Evolutionary conservation across 495 filamentous ascomycete species (phyloP).

Genomic region (Echria macrotheca): DNA sequence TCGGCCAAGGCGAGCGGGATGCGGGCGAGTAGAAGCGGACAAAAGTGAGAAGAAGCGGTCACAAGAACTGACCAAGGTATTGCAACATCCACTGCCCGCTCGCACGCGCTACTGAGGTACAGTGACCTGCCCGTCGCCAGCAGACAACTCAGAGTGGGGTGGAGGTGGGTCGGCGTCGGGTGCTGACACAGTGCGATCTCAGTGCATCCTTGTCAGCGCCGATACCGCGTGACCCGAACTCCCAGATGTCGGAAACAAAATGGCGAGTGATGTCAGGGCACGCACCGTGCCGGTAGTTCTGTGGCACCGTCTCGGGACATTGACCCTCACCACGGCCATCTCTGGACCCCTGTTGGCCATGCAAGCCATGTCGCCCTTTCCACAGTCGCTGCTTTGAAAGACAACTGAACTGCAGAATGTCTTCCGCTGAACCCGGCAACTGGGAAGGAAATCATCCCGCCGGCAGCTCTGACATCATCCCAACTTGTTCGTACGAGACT

Average conservation of each 20-base stretch:
- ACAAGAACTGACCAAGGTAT: constrained; percentile 16
- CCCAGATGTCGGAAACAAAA: background rate
- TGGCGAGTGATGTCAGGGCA: constrained; percentile 1
- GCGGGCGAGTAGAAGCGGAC: constrained; percentile 5
- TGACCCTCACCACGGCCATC: background rate
- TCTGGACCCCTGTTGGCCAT: background rate
- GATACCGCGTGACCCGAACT: constrained; percentile 17
- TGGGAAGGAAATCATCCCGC: constrained; percentile 2
- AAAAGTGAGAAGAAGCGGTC: constrained; percentile 10
- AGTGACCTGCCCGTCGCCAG: background rate
- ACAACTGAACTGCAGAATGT: too few relatives aligned
- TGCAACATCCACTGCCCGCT: constrained; percentile 10
- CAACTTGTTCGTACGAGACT: too few relatives aligned
- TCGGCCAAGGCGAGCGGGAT: background rate
- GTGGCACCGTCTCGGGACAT: background rate
- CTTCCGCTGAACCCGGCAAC: constrained; percentile 12
- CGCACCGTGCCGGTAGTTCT: background rate
- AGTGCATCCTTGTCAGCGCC: background rate
- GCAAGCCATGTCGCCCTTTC: too few relatives aligned
- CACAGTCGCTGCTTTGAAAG: too few relatives aligned
- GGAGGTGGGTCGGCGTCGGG: constrained; percentile 7
- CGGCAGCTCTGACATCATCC: constrained; percentile 3
- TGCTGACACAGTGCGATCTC: constrained; percentile 13
- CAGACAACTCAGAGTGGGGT: constrained; percentile 15
- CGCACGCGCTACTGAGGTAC: constrained; percentile 3